Percentiles rank a stretch among this genome's conserved stretches.
Conservation (phyloP, 768 basidiomycete species). For the Russula griseocarnosa region DNA sequence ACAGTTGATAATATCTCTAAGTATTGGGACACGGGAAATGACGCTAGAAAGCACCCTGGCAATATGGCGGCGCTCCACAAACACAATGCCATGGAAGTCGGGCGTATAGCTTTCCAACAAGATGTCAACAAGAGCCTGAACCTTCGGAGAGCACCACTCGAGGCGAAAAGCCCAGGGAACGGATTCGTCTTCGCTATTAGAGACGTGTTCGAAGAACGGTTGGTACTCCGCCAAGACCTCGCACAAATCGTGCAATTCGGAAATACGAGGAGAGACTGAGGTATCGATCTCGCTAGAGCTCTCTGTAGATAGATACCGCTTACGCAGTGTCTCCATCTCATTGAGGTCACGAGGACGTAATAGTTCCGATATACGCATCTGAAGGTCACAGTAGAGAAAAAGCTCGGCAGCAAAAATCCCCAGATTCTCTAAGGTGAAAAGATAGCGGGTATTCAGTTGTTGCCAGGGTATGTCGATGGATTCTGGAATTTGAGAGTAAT, state of each 20-base stretch:
- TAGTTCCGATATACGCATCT: conserved; percentile 45
- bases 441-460: conserved; percentile 60
- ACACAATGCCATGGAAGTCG: conserved; percentile 77
- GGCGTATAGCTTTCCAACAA: conserved; percentile 51
- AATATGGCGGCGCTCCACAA: conserved; percentile 81
- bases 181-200: conserved; percentile 42
- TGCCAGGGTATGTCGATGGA: conserved; percentile 50
- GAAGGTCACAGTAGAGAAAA: conserved; percentile 61
- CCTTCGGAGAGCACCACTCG: conserved; percentile 72
- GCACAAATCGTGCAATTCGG: conserved; percentile 39
- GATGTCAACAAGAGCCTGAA: conserved; percentile 57
- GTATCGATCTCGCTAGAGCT: background rate
- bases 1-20: conserved; percentile 54
- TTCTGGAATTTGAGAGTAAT: conserved; percentile 36
- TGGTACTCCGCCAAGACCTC: conserved; percentile 46
- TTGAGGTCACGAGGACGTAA: conserved; percentile 32
- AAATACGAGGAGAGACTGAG: background rate
- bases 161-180: conserved; percentile 34
- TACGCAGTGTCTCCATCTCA: conserved; percentile 31
- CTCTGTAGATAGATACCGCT: conserved; percentile 22
- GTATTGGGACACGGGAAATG: conserved; percentile 54
- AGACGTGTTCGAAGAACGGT: conserved; percentile 38
- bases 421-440: conserved; percentile 55
- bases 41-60: conserved; percentile 66
- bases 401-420: conserved; percentile 74